These are phyloP conservation scores for Xylariaceae sp. DNA, from an alignment of 2,329 filamentous ascomycete genomes.

Conservation along the genomic window DNA sequence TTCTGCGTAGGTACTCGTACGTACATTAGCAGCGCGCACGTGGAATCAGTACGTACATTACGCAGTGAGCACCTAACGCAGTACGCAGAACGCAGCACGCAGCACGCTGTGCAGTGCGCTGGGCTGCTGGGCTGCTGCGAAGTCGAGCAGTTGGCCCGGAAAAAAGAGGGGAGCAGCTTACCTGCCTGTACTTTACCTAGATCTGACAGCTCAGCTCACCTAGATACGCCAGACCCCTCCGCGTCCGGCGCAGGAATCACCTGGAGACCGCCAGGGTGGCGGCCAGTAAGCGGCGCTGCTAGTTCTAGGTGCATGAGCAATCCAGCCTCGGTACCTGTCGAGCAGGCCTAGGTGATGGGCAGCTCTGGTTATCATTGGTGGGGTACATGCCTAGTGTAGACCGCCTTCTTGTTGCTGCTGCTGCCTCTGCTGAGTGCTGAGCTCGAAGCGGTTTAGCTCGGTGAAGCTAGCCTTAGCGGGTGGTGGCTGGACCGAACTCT, in stretches of 20 bases:
- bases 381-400: background rate
- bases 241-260: background rate
- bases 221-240: background rate
- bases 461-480: background rate
- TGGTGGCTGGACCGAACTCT: background rate
- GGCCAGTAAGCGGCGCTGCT: background rate
- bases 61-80: no score
- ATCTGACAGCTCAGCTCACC: conserved; percentile 1
- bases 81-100: no score
- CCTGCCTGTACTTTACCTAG: background rate
- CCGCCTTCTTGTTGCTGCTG: background rate
- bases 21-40: no score
- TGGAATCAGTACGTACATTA: no score
- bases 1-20: no score
- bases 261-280: background rate
- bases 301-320: background rate
- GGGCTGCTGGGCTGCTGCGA: no score
- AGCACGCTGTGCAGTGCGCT: no score
- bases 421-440: background rate
- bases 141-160: background rate
- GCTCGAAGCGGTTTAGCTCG: background rate
- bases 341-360: background rate
- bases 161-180: background rate
- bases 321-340: conserved; percentile 8
- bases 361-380: background rate